Base-by-base conservation (phyloP, 2,329 filamentous ascomycete genomes). In the Phialocephala sp. region DNA sequence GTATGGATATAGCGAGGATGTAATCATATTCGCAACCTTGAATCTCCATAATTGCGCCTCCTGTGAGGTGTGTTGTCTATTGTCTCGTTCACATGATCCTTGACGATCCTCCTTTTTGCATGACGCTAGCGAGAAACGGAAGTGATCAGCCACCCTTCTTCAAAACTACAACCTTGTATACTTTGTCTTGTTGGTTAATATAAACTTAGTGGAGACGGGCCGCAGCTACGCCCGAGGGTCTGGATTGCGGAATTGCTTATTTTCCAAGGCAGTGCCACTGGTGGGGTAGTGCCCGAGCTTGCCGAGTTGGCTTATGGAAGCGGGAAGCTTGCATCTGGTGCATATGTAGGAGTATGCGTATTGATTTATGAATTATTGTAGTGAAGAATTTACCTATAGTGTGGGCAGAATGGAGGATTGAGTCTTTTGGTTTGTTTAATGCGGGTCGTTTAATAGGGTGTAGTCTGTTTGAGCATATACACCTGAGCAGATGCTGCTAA, bases 21-120 rank as follows among this genome's bases (percentile, higher is more conserved):
- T 50, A 50, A 50, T 50, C 45, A 50, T 50, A 24, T 24, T 50
- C 11, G 2, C n/a, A 24, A 24, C n/a, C 22, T n/a, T 50, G 6
- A 32, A 32, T 32, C 27, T n/a, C 27, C 27, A 50, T 50, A 24
- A 11, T 14, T 50, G 4, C 45, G n/a, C n/a, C 45, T 50, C n/a
- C 22, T 50, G 9, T 22, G 8, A 50, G n/a, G 22, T 50, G 45
- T 50, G 45, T 50, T 22, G 45, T 50, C 45, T 11, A 8, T 50
- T n/a, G 45, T 50, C 45, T n/a, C 22, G 45, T 50, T 50, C 45
- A 50, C 45, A 22, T 50, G 45, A 50, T n/a, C n/a, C 43, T 20
- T 14, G n/a, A 22, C 22, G 45, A 50, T n/a, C n/a, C 43, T 20
- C 43, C 37, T 18, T 45, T 50, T 20, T 50, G 45, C 45, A 22